phyloP scores from a whole-genome alignment of 371 early-diverging fungal species.

The Apophysomyces trapeziformis region DNA sequence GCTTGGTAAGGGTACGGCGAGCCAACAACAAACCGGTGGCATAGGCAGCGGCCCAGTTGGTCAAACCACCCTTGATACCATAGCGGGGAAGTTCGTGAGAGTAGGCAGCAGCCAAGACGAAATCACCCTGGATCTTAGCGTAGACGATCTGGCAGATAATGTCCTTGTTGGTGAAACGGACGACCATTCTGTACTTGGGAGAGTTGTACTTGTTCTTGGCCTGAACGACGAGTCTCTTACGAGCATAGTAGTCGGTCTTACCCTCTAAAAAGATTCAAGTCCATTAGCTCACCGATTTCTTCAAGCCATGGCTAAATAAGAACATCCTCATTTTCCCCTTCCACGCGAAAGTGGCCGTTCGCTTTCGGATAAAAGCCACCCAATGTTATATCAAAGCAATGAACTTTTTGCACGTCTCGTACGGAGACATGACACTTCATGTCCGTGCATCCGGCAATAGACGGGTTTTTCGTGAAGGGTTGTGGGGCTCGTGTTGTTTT shows the following conservation, averaged over 20 bases:
- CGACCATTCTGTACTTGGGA: slow-evolving; percentile 99
- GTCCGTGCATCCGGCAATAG: too few relatives aligned
- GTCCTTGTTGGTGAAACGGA: slow-evolving; percentile 99
- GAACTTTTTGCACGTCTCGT: background rate
- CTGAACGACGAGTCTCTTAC: slow-evolving; percentile 91
- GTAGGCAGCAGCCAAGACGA: slow-evolving; percentile 98
- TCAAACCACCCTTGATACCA: slow-evolving; percentile 99
- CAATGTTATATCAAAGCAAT: background rate
- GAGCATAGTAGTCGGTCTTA: slow-evolving; percentile 99
- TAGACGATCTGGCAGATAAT: slow-evolving; percentile 98
- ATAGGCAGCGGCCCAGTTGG: slow-evolving; percentile 99
- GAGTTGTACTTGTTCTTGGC: slow-evolving; percentile 99
- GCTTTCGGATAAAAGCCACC: background rate
- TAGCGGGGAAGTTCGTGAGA: slow-evolving; percentile 98
- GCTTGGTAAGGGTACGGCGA: slow-evolving; percentile 96
- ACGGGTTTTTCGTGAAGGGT: background rate
- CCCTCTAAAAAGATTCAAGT: slow-evolving; percentile 75
- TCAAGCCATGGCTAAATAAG: too few relatives aligned
- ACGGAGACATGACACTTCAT: too few relatives aligned
- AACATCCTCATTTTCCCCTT: too few relatives aligned
- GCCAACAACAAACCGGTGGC: slow-evolving; percentile 99
- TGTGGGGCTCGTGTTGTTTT: background rate
- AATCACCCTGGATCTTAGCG: slow-evolving; percentile 99
- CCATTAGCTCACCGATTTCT: background rate
- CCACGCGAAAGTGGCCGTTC: background rate